Base-by-base conservation (phyloP, 148 eudicot genomes). In the Fagopyrum esculentum region DNA sequence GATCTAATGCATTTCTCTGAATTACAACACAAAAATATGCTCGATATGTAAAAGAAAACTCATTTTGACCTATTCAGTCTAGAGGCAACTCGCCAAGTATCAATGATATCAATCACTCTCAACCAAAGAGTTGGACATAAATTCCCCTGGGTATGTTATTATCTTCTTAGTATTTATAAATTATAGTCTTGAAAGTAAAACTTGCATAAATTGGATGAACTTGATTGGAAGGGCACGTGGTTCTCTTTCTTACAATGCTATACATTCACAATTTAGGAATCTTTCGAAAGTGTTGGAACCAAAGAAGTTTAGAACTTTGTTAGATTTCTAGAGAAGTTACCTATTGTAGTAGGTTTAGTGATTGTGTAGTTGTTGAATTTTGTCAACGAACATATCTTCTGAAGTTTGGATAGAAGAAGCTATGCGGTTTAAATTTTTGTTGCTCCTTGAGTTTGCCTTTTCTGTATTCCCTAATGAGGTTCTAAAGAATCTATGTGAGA, bases 1-100 rank as follows among this genome's bases (percentile, higher is more conserved):
- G 48, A 19, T 64, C 40, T 49, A 81, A 35, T 75, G 12, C 50
- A 45, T 70, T 9, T 74, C 35, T 59, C 64, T 56, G 45, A 69
- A 51, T 1, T 56, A 30, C 4, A n/a, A 16, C 51, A n/a, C 17
- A 45, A 45, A 79, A 66, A 48, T 77, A 54, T 22, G 11, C 2
- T 45, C 10, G 73, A 29, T 46, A 45, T 74, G 54, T 22, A 44
- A 26, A 71, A 72, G n/a, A 16, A 5, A 22, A 22, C 55, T 76
- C 50, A 45, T 22, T 49, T 77, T 71, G 35, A 30, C 70, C 22
- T 22, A 22, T 77, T 26, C 87, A 92, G 98, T 68, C 82, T 94
- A 87, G 98, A 94, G 86, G 90, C 89, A 73, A 90, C 89, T 76
- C 98, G 97, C 59, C 91, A 92, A 78, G 96, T 94, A 52, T 94